These are phyloP conservation scores for Penicillium crustosum DNA, from an alignment of 2,329 filamentous ascomycete genomes.

Conservation along the genomic window DNA sequence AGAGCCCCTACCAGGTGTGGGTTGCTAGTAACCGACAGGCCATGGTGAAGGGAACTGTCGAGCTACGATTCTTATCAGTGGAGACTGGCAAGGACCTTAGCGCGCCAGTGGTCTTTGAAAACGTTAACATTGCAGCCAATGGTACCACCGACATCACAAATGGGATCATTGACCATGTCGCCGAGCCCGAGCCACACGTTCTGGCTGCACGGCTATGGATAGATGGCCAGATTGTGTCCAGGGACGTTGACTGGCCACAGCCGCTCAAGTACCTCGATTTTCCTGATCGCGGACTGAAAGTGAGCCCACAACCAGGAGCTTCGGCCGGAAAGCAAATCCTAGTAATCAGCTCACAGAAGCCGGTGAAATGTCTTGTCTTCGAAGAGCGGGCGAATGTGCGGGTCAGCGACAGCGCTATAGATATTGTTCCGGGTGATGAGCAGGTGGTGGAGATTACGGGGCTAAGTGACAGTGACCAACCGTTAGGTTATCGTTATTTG, in stretches of 20 bases:
- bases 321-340: neutral
- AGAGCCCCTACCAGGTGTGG: neutral
- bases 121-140: neutral
- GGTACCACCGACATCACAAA: neutral
- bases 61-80: neutral
- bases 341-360: neutral
- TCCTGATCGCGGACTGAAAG: neutral
- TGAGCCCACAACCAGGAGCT: neutral
- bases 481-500: neutral
- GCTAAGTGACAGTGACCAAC: neutral
- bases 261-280: neutral
- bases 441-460: neutral
- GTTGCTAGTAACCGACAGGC: neutral
- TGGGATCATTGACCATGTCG: neutral
- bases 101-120: neutral
- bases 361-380: neutral
- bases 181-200: neutral
- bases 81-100: neutral
- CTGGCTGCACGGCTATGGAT: neutral
- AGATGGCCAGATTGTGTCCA: neutral
- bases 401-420: neutral
- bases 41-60: neutral
- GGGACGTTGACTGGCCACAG: neutral
- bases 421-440: neutral
- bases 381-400: neutral